Base-by-base conservation (phyloP, 352 stramenopile species). In the Phytophthora rubi region DNA sequence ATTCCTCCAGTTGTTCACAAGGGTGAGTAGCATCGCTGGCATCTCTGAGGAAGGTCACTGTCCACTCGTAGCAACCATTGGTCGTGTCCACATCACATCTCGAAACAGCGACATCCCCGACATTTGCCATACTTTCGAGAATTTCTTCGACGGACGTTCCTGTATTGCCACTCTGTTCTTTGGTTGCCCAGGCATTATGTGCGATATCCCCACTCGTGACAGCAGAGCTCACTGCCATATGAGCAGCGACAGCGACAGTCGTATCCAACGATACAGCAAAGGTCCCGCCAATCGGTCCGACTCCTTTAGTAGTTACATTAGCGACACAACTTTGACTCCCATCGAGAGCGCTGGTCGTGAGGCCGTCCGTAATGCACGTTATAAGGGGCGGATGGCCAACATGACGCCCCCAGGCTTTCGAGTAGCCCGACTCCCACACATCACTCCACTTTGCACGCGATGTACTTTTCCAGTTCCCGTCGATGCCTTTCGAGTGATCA, bases 391-490 rank as follows among this genome's bases (percentile, higher is more conserved):
- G 83, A 48, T 97, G 89, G 0, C 97, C 97, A 1, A 99, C 95
- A 69, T 99, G 98, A 21, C 96, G 97, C 1, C 97, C 97, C 97
- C 97, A 99, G 8, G 92, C 93, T 76, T 98, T 98, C 1, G 94
- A 98, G 70, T 98, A 98, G 1, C 90, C 88, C 0, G 91, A 94
- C 42, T 89, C 86, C 97, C 97, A 99, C 28, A 91, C 92, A 62
- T 98, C 95, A 35, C 86, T 85, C 81, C 86, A 97, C 12, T 71
- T 80, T 0, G 87, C 86, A 12, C 84, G 68, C 7, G 81, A 53
- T 33, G 42, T 21, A 21, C 96, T 96, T 60, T 95, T 86, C 95
- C 97, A 99, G 68, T 98, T 99, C 8, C 95, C 95, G 28, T 92
- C 71, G 58, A 95, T 92, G 0, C 76, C 83, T 47, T 52, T 81